Evolutionary conservation across 352 stramenopile species (phyloP), one percentile per base, ranked within the genome.

Genomic region (Phytophthora lateralis): DNA sequence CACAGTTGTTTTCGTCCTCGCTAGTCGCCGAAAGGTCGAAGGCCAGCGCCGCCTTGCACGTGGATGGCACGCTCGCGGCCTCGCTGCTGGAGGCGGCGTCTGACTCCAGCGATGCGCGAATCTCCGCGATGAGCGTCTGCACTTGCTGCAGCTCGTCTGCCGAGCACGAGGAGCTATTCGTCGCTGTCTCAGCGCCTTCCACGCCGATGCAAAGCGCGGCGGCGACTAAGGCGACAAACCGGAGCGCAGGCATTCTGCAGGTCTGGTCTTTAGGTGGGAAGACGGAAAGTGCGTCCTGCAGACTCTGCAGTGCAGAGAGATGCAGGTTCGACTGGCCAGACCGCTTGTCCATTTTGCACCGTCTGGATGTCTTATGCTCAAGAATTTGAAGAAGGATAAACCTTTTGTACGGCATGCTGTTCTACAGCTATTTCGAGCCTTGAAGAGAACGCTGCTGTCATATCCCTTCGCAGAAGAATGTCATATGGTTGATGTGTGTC

Each of bases 261-360:
- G 48, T 53, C 30, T 42, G 21, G 15, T 68, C 18, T 18, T 34
- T 51, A 20, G 60, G 47, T 58, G 60, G 54, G 48, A 53, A 55
- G 39, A 59, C 55, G 39, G 12, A 24, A 63, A 63, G 60, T 69
- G 60, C 53, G 48, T 42, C 30, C 32, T 51, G 18, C 46, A n/a
- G n/a, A n/a, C n/a, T n/a, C n/a, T n/a, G n/a, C n/a, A n/a, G n/a
- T n/a, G n/a, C n/a, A 14, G 17, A 29, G 14, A 29, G 59, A 43
- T 56, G 21, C 18, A 44, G 38, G 48, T 6, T 63, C 52, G 60
- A 68, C 58, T 66, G 57, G 57, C 41, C 41, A 65, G 57, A 65
- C 34, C 8, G 29, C 57, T 48, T 66, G 58, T 66, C 58, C 49
- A 66, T 35, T 48, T 60, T 60, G 46, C 38, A 49, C 20, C 20